Evolutionary conservation across 2,329 filamentous ascomycete species (phyloP).

Genomic region (Reticulascus tulasneorum): DNA sequence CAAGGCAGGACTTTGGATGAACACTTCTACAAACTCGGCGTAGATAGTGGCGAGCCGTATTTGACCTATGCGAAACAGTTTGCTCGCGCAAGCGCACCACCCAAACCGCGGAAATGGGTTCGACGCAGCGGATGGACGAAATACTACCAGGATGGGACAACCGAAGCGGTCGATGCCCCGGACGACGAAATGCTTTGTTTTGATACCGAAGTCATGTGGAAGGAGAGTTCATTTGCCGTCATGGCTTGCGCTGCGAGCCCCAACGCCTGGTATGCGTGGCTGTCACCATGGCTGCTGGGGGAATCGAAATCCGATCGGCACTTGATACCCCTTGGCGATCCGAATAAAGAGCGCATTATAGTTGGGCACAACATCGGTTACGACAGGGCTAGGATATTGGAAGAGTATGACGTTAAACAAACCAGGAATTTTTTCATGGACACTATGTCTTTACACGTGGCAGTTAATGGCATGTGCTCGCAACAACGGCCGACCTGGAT

Average conservation of each 20-base stretch:
- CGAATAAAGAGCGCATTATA: constrained; percentile 67
- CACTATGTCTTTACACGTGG: constrained; percentile 97
- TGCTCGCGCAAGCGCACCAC: constrained; percentile 55
- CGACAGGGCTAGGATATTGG: constrained; percentile 79
- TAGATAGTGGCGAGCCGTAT: constrained; percentile 84
- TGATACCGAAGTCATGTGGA: constrained; percentile 96
- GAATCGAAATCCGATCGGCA: constrained; percentile 76
- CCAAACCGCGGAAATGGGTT: constrained; percentile 68
- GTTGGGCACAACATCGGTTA: constrained; percentile 96
- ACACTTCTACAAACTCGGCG: constrained; percentile 85
- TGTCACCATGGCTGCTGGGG: constrained; percentile 90
- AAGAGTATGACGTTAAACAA: constrained; percentile 85
- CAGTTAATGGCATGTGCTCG: constrained; percentile 98
- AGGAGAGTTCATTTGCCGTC: constrained; percentile 84
- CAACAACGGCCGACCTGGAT: constrained; percentile 95
- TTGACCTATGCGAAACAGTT: constrained; percentile 72
- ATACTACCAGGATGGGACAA: constrained; percentile 70
- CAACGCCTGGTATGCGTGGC: constrained; percentile 93
- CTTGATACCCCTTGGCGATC: constrained; percentile 81
- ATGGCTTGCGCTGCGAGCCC: constrained; percentile 94
- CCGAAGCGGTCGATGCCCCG: constrained; percentile 69
- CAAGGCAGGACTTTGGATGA: constrained; percentile 83
- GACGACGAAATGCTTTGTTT: constrained; percentile 83
- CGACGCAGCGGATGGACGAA: constrained; percentile 88
- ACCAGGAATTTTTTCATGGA: constrained; percentile 85